phyloP scores from a whole-genome alignment of 768 basidiomycete genomes.

The Lentinula lateritia region DNA sequence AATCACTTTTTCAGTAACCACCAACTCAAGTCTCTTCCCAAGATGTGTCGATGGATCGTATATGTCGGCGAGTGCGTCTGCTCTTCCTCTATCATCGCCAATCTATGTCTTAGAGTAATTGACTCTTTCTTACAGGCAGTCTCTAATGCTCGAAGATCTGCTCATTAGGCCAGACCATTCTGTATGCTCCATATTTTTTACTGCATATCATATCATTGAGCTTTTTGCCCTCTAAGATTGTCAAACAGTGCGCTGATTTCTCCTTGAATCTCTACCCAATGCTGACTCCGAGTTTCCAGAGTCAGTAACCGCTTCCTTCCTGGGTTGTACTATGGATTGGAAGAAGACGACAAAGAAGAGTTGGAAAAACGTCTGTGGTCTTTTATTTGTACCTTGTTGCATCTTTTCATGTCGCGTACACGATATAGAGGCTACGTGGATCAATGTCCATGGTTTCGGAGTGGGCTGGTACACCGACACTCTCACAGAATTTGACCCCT shows the following conservation, averaged over 20 bases:
- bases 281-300: neutral
- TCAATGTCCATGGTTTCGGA: neutral
- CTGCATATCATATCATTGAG: neutral
- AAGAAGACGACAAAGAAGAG: neutral
- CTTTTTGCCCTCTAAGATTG: neutral
- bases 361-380: neutral
- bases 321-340: neutral
- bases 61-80: neutral
- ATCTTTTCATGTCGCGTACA: neutral
- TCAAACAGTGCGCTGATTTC: neutral
- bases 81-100: neutral
- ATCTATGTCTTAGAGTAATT: neutral
- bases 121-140: neutral
- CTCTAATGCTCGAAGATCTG: neutral
- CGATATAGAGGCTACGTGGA: neutral
- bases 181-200: neutral
- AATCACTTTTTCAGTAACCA: too few relatives aligned
- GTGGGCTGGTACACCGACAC: neutral
- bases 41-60: neutral
- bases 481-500: neutral
- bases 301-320: neutral
- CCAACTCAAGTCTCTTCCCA: neutral
- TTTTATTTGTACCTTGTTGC: too few relatives aligned
- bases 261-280: neutral
- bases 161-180: neutral